phyloP scores from a whole-genome alignment of 257 asterid genomes.

The Penstemon barbatus region DNA sequence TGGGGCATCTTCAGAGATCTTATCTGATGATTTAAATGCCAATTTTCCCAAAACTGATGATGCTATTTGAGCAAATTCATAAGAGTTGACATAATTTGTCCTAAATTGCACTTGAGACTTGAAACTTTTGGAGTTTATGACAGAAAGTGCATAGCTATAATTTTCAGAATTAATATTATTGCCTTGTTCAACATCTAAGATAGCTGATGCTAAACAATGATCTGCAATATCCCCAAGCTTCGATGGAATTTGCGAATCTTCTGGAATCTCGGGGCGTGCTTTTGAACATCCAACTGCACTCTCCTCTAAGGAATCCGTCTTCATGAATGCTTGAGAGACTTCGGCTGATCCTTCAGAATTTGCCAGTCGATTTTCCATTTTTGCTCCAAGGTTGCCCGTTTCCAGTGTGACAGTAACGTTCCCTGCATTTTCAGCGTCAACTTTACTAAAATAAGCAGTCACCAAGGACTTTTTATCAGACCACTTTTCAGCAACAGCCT shows the following conservation, averaged over 20 bases:
- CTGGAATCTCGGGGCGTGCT: slow-evolving; percentile 36
- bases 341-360: slow-evolving; percentile 80
- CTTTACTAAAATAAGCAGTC: slow-evolving; percentile 36
- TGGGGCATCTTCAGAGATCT: slow-evolving; percentile 44
- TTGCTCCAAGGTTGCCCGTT: slow-evolving; percentile 39
- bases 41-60: slow-evolving; percentile 55
- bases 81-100: slow-evolving; percentile 59
- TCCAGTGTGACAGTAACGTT: slow-evolving; percentile 27
- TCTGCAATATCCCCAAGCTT: slow-evolving; percentile 35
- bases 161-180: slow-evolving; percentile 33
- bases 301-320: slow-evolving; percentile 33
- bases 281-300: slow-evolving; percentile 32
- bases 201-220: slow-evolving; percentile 24
- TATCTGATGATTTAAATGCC: slow-evolving; percentile 49
- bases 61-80: slow-evolving; percentile 71
- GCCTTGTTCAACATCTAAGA: slow-evolving; percentile 36
- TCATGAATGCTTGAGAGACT: slow-evolving; percentile 55
- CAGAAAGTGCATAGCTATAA: slow-evolving; percentile 22
- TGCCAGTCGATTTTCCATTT: slow-evolving; percentile 50
- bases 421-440: slow-evolving; percentile 46
- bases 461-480: slow-evolving; percentile 34
- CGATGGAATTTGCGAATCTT: slow-evolving; percentile 39
- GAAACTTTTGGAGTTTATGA: slow-evolving; percentile 25
- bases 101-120: slow-evolving; percentile 33
- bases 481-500: slow-evolving; percentile 38